Conservation (phyloP, 345 rosid species). For the Bruguiera sexangula region DNA sequence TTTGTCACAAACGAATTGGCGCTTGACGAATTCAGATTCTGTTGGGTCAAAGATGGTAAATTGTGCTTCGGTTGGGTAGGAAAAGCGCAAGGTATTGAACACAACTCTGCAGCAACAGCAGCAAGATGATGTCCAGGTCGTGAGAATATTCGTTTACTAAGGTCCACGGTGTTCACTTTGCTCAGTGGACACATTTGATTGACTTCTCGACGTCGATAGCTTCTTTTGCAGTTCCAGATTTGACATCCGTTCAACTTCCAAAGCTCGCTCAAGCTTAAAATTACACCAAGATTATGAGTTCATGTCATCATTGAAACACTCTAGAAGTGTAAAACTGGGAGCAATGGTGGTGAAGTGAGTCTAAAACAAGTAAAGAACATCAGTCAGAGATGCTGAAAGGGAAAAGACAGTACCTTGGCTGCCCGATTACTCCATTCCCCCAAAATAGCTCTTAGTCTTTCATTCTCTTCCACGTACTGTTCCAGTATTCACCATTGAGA, state of each 20-base stretch:
- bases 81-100: neutral
- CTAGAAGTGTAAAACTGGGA: neutral
- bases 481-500: constrained; percentile 6
- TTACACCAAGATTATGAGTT: neutral
- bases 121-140: neutral
- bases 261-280: constrained; percentile 75
- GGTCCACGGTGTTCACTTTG: constrained; percentile 24
- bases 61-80: too few species aligned
- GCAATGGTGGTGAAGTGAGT: too few species aligned
- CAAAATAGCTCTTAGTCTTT: constrained; percentile 82
- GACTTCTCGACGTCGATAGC: constrained; percentile 36
- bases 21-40: too few species aligned
- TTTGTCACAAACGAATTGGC: too few species aligned
- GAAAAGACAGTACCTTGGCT: constrained; percentile 58
- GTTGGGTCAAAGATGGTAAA: too few species aligned
- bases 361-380: neutral
- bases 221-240: constrained; percentile 77
- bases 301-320: neutral
- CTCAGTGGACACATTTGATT: constrained; percentile 22
- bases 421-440: constrained; percentile 93
- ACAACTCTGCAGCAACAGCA: too few species aligned
- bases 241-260: constrained; percentile 77
- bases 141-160: neutral
- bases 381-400: neutral
- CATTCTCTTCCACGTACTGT: constrained; percentile 91